A percentile compares a stretch with the other conserved stretches of the same genome.
Evolutionary conservation across 2,329 filamentous ascomycete species (phyloP).

Genomic region (Boeremia exigua): DNA sequence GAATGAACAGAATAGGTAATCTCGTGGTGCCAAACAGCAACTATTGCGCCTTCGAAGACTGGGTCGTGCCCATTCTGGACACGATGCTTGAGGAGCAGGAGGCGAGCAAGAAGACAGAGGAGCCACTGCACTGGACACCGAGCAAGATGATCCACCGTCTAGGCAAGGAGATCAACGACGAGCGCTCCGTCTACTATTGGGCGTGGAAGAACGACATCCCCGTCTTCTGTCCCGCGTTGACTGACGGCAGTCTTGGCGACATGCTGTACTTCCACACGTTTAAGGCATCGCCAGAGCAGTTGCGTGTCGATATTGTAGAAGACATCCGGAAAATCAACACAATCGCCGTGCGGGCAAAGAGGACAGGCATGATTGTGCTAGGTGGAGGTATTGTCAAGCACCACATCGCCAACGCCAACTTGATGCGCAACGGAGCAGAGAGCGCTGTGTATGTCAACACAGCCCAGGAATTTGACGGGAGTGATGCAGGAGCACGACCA

Average conservation of each 20-base stretch:
- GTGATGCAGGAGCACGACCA: constrained; percentile 90
- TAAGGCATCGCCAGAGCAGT: constrained; percentile 79
- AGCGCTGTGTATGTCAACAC: constrained; percentile 98
- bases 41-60: constrained; percentile 97
- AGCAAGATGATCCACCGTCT: constrained; percentile 89
- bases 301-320: constrained; percentile 89
- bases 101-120: constrained; percentile 69
- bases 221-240: constrained; percentile 94
- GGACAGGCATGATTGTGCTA: constrained; percentile 92
- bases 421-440: constrained; percentile 98
- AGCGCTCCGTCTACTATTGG: constrained; percentile 94
- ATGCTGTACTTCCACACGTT: constrained; percentile 99
- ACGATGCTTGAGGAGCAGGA: constrained; percentile 94
- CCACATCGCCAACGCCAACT: constrained; percentile 94
- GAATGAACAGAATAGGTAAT: constrained; percentile 95
- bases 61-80: constrained; percentile 95
- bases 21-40: constrained; percentile 95
- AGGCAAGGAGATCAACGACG: constrained; percentile 92
- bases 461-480: constrained; percentile 95
- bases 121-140: constrained; percentile 87
- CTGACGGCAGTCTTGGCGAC: constrained; percentile 92
- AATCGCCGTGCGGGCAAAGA: constrained; percentile 83
- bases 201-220: constrained; percentile 96
- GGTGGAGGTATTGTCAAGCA: constrained; percentile 97
- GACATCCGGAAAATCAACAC: constrained; percentile 95